Percentiles rank a stretch among this genome's conserved stretches.
Conservation (phyloP, 306 rosid species). For the Rosa rugosa region DNA sequence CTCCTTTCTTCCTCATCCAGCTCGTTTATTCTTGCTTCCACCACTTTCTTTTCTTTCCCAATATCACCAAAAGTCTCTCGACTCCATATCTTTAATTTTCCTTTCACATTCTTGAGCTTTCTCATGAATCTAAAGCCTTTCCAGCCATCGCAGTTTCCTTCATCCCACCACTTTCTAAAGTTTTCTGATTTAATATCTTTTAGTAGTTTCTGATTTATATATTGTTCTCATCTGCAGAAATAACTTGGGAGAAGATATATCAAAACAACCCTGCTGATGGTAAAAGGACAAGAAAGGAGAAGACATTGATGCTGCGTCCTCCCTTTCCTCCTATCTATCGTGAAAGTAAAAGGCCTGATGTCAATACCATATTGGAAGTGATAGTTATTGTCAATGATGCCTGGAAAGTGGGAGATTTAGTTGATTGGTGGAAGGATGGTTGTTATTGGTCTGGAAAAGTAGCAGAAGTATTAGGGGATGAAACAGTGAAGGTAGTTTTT, state of each 20-base stretch:
- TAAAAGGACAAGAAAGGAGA: conserved; percentile 22
- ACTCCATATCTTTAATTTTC: too few relatives aligned
- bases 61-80: too few relatives aligned
- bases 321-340: conserved; percentile 49
- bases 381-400: conserved; percentile 39
- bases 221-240: conserved; percentile 48
- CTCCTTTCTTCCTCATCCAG: too few relatives aligned
- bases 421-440: conserved; percentile 70
- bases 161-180: too few relatives aligned
- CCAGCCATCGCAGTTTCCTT: too few relatives aligned
- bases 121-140: too few relatives aligned
- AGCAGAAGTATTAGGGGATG: conserved; percentile 44
- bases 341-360: conserved; percentile 49
- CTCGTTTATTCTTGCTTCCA: too few relatives aligned
- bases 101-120: too few relatives aligned
- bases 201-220: neutral
- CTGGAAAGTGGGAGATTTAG: conserved; percentile 85
- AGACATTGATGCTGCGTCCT: conserved; percentile 67
- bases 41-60: too few relatives aligned
- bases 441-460: conserved; percentile 82
- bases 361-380: conserved; percentile 41
- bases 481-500: conserved; percentile 52
- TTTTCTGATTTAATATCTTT: too few relatives aligned
- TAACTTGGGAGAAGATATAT: conserved; percentile 43
- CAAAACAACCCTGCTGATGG: conserved; percentile 34